These are phyloP conservation scores for Peniophora sp. DNA, from an alignment of 1,284 basidiomycete genomes.

Conservation along the genomic window DNA sequence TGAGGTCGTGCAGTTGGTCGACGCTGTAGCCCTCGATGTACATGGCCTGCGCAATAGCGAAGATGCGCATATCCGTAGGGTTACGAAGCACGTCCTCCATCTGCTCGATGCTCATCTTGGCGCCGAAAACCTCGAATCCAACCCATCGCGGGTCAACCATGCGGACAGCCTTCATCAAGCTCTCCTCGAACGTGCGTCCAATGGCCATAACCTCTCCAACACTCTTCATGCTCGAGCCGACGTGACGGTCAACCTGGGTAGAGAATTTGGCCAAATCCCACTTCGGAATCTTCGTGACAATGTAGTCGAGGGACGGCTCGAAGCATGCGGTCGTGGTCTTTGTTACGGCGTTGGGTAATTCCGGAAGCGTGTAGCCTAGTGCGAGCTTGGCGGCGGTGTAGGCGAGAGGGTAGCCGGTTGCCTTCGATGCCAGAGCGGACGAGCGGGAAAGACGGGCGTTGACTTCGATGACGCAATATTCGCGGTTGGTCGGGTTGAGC, in stretches of 20 bases:
- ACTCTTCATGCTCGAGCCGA: conserved; percentile 98
- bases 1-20: conserved; percentile 86
- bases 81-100: conserved; percentile 71
- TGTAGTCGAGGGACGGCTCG: conserved; percentile 99
- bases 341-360: conserved; percentile 97
- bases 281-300: conserved; percentile 99
- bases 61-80: conserved; percentile 89
- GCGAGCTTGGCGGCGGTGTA: conserved; percentile 99
- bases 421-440: conserved; percentile 92
- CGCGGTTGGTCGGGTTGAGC: conserved; percentile 84
- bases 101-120: conserved; percentile 57
- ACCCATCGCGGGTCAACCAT: conserved; percentile 92
- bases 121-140: conserved; percentile 75
- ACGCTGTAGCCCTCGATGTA: conserved; percentile 90
- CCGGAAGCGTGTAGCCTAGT: conserved; percentile 96
- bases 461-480: conserved; percentile 98
- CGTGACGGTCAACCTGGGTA: conserved; percentile 86
- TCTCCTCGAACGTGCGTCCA: conserved; percentile 98
- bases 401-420: conserved; percentile 97
- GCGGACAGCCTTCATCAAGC: conserved; percentile 96
- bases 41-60: conserved; percentile 97
- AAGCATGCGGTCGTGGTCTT: conserved; percentile 99
- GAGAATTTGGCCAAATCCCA: conserved; percentile 99
- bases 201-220: conserved; percentile 99
- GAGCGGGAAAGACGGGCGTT: conserved; percentile 80